Conservation (phyloP, 2,329 filamentous ascomycete genomes). For the Curvularia hawaiiensis region DNA sequence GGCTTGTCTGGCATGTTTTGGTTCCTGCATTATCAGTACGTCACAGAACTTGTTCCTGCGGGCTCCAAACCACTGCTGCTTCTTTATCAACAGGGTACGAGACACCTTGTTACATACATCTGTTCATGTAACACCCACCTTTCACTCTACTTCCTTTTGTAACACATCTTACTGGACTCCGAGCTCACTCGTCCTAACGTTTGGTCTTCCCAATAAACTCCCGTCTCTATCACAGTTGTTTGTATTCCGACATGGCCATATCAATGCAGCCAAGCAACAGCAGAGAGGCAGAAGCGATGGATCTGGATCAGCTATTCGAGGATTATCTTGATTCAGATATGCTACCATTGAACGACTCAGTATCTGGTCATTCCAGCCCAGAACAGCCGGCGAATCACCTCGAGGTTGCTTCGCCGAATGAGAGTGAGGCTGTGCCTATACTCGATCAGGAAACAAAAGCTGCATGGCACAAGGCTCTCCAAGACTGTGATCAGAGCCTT, state of each 20-base stretch:
- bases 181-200: constrained; percentile 24
- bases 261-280: constrained; percentile 54
- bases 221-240: constrained; percentile 29
- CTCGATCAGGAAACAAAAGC: constrained; percentile 56
- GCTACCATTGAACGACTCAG: constrained; percentile 52
- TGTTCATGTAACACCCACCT: constrained; percentile 16
- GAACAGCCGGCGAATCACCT: constrained; percentile 59
- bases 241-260: constrained; percentile 30
- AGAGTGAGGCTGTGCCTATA: constrained; percentile 57
- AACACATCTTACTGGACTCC: constrained; percentile 17
- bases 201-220: constrained; percentile 29
- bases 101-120: constrained; percentile 23
- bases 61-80: constrained; percentile 20
- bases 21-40: constrained; percentile 37
- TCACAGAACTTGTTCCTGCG: constrained; percentile 33
- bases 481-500: constrained; percentile 58
- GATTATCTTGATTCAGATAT: constrained; percentile 66
- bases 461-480: constrained; percentile 61
- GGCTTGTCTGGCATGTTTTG: constrained; percentile 44
- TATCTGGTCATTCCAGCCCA: constrained; percentile 56
- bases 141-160: constrained; percentile 16
- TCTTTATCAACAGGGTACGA: constrained; percentile 33
- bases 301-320: constrained; percentile 67
- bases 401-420: constrained; percentile 57
- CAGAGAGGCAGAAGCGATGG: constrained; percentile 61